Base-by-base conservation (phyloP, 371 early-diverging fungal species). In the Actinomortierella wolfii region DNA sequence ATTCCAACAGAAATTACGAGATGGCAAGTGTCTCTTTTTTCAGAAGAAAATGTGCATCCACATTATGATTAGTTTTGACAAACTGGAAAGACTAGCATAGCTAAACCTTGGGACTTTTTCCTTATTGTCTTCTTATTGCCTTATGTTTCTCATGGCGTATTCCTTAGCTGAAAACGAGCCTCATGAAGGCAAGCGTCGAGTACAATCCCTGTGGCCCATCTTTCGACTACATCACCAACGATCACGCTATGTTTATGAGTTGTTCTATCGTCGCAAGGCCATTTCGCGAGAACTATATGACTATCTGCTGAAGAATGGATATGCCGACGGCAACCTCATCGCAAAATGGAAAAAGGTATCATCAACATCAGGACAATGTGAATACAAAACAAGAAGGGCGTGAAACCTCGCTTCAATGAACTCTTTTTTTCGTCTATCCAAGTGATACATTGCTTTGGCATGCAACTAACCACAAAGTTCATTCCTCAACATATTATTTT, bases 151-250 rank as follows among this genome's bases (percentile, higher is more conserved):
- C 28, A 24, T 57, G 49, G 18, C 25, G 24, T 23, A 15, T 49
- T 18, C 29, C 50, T 44, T 79, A 96, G 98, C 95, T 65, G 98
- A 98, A 71, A 97, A 94, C 79, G 97, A 96, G 62, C 87, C 95
- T 1, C 92, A 92, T 68, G 94, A 96, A 67, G 97, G 96, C 51
- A 97, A 95, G 78, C 92, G 98, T 65, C 93, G 92, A 67, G 90
- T 89, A 8, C 97, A 98, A 81, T 83, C 96, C 24, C 64, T 90
- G 24, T 99, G 99, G 99, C 91, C 94, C 17, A 94, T 99, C 39
- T 96, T 98, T 78, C 90, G 95, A 40, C 82, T 99, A n/a, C 97
- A 98, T 75, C 97, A 98, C 76, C 95, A 97, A 76, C 90, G 99
- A 51, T 91, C 97, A 23, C 89, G 98, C 41, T 97, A 97, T 82